Evolutionary conservation across 106 monocot species (phyloP), one percentile per base, ranked within the genome.

Genomic region (Dendrobium nobile): DNA sequence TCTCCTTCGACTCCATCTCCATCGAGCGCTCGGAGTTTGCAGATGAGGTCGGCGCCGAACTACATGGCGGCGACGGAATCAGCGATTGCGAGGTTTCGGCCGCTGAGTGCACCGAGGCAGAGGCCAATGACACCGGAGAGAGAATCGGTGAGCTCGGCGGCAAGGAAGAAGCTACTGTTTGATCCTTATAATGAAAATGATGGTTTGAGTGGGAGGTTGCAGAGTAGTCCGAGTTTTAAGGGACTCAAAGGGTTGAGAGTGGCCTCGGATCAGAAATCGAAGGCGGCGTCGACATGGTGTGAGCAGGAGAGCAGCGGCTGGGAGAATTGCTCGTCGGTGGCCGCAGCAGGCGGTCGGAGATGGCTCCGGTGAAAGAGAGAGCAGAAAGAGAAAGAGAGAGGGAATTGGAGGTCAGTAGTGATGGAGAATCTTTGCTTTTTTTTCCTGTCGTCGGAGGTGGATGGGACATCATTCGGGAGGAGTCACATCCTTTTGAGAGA

Each of bases 1-100:
- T 37, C 70, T 28, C 70, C 96, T 24, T 83, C 86, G 28, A 92
- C 97, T 16, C 94, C 97, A 3, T 95, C 98, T 18, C 95, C 91
- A 10, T 82, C 88, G 19, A 99, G 90, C 47, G 65, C 85, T 47
- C 77, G 93, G 2, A 84, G 91, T 0, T 72, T 87, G 15, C 90
- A 96, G 45, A 88, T 90, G 47, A 89, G 91, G 26, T 95, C 79
- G 86, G 73, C 89, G 67, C 90, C 88, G 9, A 87, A 72, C 48
- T 91, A 91, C 78, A 91, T 91, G 91, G 85, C 88, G 9, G 70
- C 85, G 77, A 91, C 91, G 27, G 85, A 91, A 79, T 91, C 88
- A 0, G 87, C 91, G 9, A 77, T 37, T 73, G 88, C 91, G 5
- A 86, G 87, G 80, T 78, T 76, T 2, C 65, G 91, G 76, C 87